Conservation (phyloP, 768 basidiomycete species). For the Rhodotorula graminis region DNA sequence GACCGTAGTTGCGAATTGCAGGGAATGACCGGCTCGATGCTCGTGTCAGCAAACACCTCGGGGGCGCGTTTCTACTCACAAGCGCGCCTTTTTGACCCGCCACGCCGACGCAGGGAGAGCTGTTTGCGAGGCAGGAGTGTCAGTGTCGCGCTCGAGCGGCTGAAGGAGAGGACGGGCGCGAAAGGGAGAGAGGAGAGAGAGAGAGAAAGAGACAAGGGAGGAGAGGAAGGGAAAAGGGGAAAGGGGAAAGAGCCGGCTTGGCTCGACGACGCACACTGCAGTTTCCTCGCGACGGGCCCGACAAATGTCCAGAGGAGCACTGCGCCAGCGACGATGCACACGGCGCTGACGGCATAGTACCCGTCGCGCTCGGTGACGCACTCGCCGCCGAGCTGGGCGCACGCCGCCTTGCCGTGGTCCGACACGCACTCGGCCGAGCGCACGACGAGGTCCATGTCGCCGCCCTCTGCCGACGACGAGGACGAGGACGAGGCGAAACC, state of each 20-base stretch:
- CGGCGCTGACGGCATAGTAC: conserved; percentile 73
- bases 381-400: conserved; percentile 66
- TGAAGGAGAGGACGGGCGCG: no score
- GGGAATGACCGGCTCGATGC: no score
- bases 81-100: not conserved
- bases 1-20: no score
- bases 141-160: not conserved
- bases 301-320: conserved; percentile 69
- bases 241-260: no score
- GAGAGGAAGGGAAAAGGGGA: no score
- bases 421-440: conserved; percentile 73
- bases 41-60: no score
- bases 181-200: not conserved
- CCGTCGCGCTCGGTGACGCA: conserved; percentile 86
- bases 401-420: conserved; percentile 77
- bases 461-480: no score
- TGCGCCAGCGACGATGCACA: conserved; percentile 77
- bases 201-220: not conserved
- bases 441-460: conserved; percentile 38
- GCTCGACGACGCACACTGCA: conserved; percentile 57
- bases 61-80: not conserved
- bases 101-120: not conserved
- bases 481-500: not conserved
- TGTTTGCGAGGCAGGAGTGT: not conserved
- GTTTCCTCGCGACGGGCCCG: conserved; percentile 71